Evolutionary conservation across 2,329 filamentous ascomycete species (phyloP).

Genomic region (Ophiostoma australiae): DNA sequence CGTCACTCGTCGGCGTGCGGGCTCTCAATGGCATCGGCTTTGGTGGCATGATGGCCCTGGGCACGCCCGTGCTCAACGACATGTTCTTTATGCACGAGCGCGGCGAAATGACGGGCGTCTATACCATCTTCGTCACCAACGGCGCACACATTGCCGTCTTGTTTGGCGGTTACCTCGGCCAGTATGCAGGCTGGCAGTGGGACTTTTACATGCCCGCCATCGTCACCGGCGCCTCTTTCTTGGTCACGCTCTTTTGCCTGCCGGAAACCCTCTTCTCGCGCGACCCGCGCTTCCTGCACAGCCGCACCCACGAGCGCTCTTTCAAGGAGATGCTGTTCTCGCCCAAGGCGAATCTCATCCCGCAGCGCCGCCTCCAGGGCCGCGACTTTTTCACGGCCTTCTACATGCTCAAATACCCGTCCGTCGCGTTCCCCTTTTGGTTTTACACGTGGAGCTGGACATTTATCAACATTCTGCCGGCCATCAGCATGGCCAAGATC

Average conservation of each 20-base stretch:
- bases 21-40: constrained; percentile 26
- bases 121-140: constrained; percentile 27
- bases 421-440: constrained; percentile 22
- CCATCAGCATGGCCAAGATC: constrained; percentile 27
- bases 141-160: constrained; percentile 25
- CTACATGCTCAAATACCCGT: constrained; percentile 26
- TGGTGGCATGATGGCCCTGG: constrained; percentile 26
- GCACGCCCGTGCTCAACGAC: constrained; percentile 27
- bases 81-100: constrained; percentile 28
- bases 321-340: constrained; percentile 20
- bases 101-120: constrained; percentile 26
- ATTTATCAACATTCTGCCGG: constrained; percentile 26
- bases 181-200: constrained; percentile 25
- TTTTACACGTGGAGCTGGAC: constrained; percentile 26
- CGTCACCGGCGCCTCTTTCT: constrained; percentile 18
- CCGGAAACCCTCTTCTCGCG: constrained; percentile 25
- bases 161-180: constrained; percentile 24
- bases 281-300: constrained; percentile 17
- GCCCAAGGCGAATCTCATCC: constrained; percentile 20
- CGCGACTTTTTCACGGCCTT: constrained; percentile 22
- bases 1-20: constrained; percentile 22
- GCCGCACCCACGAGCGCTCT: constrained; percentile 19
- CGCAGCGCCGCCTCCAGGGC: constrained; percentile 19
- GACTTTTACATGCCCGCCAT: constrained; percentile 27
- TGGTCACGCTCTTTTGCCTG: constrained; percentile 18